Base-by-base conservation (phyloP, 2,329 filamentous ascomycete genomes). In the Hortaea werneckii region DNA sequence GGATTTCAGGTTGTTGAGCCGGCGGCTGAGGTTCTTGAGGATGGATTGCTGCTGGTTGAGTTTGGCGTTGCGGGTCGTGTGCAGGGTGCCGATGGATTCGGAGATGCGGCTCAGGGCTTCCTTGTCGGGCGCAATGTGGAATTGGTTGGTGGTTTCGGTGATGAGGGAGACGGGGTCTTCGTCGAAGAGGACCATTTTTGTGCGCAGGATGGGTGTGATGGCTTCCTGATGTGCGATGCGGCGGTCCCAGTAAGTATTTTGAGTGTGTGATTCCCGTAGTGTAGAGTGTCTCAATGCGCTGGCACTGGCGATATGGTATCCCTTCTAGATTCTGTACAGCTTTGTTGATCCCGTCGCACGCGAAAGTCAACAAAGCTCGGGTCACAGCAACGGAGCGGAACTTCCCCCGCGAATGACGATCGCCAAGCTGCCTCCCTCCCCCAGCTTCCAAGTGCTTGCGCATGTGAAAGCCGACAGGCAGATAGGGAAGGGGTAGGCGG, bases 41-140 rank as follows among this genome's bases (percentile, higher is more conserved):
- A 58, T 57, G 5, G 53, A 48, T 42, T 64, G 58, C 29, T 67
- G 63, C 10, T 55, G 52, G 30, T 60, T 50, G 43, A 88, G 76
- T 56, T 87, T 85, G 42, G 87, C 74, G 49, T 86, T 79, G 62
- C 92, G 88, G 49, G 87, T 85, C 61, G 88, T 81, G 57, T 86
- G 79, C n/a, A 98, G 80, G 0, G 85, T 85, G 6, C 80, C 78
- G 43, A 95, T 77, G 1, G 87, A 90, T 64, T 89, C 86, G 65
- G 80, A 80, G 63, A 96, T 84, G 62, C 92, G 87, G 13, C 82
- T 74, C 13, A 96, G 79, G 20, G 86, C 85, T 54, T 80, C 74
- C 62, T 88, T 92, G 74, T 98, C 92, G 8, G 87, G 87, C 13
- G 79, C 75, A 60, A 90, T 94, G 72, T 94, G 92, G 80, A 98